These are phyloP conservation scores for Baudoinia panamericana DNA, from an alignment of 495 filamentous ascomycete species.

Conservation along the genomic window DNA sequence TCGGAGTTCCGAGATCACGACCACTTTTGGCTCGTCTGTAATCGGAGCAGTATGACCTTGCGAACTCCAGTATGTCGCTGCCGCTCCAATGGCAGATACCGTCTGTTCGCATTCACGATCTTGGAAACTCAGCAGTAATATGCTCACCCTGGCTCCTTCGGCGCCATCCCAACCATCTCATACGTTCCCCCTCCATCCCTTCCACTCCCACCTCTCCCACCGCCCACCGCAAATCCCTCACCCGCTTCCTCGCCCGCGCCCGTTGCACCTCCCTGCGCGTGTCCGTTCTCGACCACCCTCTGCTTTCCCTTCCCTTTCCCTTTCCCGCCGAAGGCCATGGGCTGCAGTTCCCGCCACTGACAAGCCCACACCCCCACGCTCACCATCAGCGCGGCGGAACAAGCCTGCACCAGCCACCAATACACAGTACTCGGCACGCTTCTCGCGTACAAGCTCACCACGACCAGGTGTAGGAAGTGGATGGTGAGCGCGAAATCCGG, in stretches of 20 bases:
- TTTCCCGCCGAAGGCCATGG: conserved; percentile 70
- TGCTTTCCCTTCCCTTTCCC: conserved; percentile 19
- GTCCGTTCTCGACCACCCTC: conserved; percentile 20
- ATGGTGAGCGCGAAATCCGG: conserved; percentile 87
- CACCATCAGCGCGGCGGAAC: conserved; percentile 56
- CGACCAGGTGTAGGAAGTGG: conserved; percentile 72
- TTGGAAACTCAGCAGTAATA: neutral
- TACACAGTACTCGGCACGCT: conserved; percentile 58
- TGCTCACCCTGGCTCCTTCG: conserved; percentile 12
- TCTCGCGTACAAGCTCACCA: conserved; percentile 61
- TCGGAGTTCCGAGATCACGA: too few relatives aligned
- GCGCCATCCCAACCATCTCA: conserved; percentile 59
- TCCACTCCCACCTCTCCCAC: conserved; percentile 39
- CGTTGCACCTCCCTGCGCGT: conserved; percentile 13
- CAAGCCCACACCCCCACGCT: conserved; percentile 77
- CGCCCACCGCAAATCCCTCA: conserved; percentile 37
- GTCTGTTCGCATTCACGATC: too few relatives aligned
- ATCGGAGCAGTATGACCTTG: too few relatives aligned
- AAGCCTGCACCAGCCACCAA: conserved; percentile 77
- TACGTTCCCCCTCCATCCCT: conserved; percentile 57
- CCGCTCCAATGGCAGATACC: too few relatives aligned
- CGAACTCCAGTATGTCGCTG: too few relatives aligned
- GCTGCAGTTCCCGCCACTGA: conserved; percentile 73
- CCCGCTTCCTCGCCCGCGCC: conserved; percentile 33
- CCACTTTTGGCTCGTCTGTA: too few relatives aligned